Conservation (phyloP, 2,329 filamentous ascomycete species). For the Neurospora crassa region DNA sequence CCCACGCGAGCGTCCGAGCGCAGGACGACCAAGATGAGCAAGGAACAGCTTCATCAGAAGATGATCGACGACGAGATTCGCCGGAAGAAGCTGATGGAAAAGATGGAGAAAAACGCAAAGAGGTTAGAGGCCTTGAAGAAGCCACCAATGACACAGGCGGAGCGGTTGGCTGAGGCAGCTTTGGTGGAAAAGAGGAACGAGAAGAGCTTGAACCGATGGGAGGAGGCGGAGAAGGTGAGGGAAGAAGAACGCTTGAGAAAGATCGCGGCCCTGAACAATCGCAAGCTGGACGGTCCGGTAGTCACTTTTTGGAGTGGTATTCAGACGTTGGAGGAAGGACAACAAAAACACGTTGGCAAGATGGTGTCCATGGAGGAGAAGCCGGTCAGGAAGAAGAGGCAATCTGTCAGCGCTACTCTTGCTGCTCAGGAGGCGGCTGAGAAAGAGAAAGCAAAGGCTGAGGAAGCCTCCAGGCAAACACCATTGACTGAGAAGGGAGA, state of each 20-base stretch:
- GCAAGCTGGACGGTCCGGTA: constrained; percentile 79
- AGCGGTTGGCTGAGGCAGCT: constrained; percentile 74
- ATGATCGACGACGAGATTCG: constrained; percentile 64
- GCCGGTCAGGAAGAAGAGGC: constrained; percentile 40
- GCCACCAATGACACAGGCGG: constrained; percentile 75
- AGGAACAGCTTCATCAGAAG: constrained; percentile 56
- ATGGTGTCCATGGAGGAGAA: constrained; percentile 54
- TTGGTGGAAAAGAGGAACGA: constrained; percentile 77
- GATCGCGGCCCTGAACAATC: constrained; percentile 78
- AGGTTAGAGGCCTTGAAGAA: constrained; percentile 62
- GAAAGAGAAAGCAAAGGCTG: constrained; percentile 2
- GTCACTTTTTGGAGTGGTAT: constrained; percentile 92
- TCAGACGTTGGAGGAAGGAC: constrained; percentile 69
- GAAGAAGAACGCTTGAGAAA: constrained; percentile 75
- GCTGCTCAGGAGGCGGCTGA: constrained; percentile 23
- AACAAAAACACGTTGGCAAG: constrained; percentile 61
- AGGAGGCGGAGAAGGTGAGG: constrained; percentile 81
- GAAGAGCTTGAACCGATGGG: constrained; percentile 88
- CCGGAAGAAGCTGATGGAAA: constrained; percentile 59
- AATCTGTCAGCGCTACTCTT: constrained; percentile 22
- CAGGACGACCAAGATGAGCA: constrained; percentile 48
- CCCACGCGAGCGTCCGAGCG: constrained; percentile 50
- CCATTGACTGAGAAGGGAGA: constrained; percentile 2
- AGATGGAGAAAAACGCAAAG: constrained; percentile 59
- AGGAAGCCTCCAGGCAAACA: constrained; percentile 8